Base-by-base conservation (phyloP, 1,284 basidiomycete genomes). In the Kwoniella shivajii region DNA sequence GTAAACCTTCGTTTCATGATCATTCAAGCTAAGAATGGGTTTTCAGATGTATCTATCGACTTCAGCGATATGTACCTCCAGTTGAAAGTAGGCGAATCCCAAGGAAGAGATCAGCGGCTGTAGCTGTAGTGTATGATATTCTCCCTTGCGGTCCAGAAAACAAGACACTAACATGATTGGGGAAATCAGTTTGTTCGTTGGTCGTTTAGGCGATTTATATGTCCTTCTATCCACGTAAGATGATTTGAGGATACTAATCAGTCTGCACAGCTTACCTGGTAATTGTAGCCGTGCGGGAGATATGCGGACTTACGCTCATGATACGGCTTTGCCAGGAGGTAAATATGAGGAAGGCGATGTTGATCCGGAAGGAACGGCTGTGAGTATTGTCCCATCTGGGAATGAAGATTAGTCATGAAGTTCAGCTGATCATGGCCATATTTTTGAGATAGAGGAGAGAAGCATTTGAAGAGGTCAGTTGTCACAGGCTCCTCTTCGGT, bases 301-400 rank as follows among this genome's bases (percentile, higher is more conserved):
- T 1, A 77, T 92, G 67, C 80, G 85, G 39, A 83, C 86, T 4
- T 93, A 88, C 65, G 88, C 89, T 0, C 88, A 88, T 0, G 90
- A 92, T 72, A 92, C 90, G 0, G 87, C 88, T 1, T 76, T 92
- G 4, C 90, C 90, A 0, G 90, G 90, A 4, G 90, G 90, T 0
- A 90, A 86, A 68, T 82, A 86, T 18, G 90, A 92, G 27, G 79
- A 80, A 1, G 80, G 79, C 20, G 90, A 92, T 71, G 73, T 69
- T 60, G 84, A 82, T 39, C 78, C 86, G 13, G 90, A 92, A 71
- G 87, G 87, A 60, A 88, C 90, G 1, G 90, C 90, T 18, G 89
- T 91, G 74, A 66, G 86, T 80, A 13, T n/a, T n/a, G 20, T 27
- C n/a, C 18, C 11, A 43, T 11, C n/a, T n/a, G 10, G 39, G 26